Evolutionary conservation across 768 basidiomycete species (phyloP), one percentile per base, ranked within the genome.

Genomic region (Lactifluus subvellereus): DNA sequence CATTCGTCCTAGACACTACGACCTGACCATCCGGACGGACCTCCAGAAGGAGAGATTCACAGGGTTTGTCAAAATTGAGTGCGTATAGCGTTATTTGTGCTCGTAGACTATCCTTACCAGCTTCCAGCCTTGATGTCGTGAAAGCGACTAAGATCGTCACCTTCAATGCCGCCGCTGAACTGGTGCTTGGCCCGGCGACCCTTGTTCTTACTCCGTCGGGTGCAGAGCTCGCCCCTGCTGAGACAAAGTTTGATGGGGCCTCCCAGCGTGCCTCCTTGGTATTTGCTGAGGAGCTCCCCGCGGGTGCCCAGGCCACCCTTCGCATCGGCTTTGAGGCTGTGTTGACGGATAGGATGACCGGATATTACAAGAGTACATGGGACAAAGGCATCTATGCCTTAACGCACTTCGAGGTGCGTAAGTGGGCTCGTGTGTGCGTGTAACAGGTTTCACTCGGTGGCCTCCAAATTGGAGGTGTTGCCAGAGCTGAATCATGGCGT

Each of bases 371-470:
- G 82, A 88, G 71, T 72, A 82, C 47, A 81, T 85, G 53, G 86
- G 85, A 37, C 80, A 84, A 67, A 83, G 81, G 67, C 82, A 83
- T 81, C 63, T 89, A 90, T 71, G 80, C 88, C 33, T 77, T 98
- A 57, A 97, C 96, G 40, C 95, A 98, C 75, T 96, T 94, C 67
- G 92, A 89, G 78, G 89, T 85, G 62, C 47, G 70, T 62, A 22
- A 4, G 1, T 27, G 9, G 11, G 20, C 56, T 38, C 30, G 6
- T 30, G 7, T 27, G 20, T 51, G 8, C 22, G 22, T 14, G 42
- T 53, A 22, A 7, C 51, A 33, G 32, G 33, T 27, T 7, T 22
- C 33, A 22, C 38, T 33, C 37, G 32, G 42, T 20, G 33, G 47
- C 37, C n/a, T 18, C 43, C 43, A 11, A 10, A 0, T 13, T 35